Evolutionary conservation across 2,329 filamentous ascomycete genomes (phyloP).

Genomic region (Epichloe gansuensis): DNA sequence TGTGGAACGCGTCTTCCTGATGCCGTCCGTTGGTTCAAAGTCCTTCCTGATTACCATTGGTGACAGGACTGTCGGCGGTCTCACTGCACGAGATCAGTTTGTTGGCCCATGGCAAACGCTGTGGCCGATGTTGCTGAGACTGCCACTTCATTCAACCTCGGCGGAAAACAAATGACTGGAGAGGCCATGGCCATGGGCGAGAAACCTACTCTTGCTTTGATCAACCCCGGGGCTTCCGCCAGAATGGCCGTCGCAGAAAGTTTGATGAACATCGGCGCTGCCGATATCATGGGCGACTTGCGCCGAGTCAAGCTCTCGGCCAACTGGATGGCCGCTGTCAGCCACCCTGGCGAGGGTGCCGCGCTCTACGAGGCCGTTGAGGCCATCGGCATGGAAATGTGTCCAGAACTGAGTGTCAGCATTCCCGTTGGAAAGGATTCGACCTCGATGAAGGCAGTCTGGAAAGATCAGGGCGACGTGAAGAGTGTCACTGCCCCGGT

Average conservation of each 20-base stretch:
- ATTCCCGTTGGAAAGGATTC: constrained; percentile 98
- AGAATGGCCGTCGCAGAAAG: constrained; percentile 94
- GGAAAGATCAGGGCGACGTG: constrained; percentile 58
- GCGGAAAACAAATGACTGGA: constrained; percentile 58
- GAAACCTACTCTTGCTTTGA: constrained; percentile 76
- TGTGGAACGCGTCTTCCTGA: constrained; percentile 64
- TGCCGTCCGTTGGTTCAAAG: constrained; percentile 92
- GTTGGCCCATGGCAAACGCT: constrained; percentile 89
- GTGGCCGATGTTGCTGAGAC: constrained; percentile 92
- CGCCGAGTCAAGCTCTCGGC: constrained; percentile 77
- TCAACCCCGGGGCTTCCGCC: constrained; percentile 79
- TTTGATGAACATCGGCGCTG: constrained; percentile 83
- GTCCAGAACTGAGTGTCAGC: constrained; percentile 75
- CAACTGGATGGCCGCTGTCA: constrained; percentile 98
- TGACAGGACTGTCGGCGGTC: constrained; percentile 79
- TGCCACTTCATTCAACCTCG: constrained; percentile 59
- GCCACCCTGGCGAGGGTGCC: constrained; percentile 82
- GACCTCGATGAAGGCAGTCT: constrained; percentile 97
- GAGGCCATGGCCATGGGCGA: constrained; percentile 99
- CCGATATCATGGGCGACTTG: constrained; percentile 55
- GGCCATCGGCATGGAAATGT: constrained; percentile 85
- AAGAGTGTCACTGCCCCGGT: constrained; percentile 89
- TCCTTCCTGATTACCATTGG: constrained; percentile 95
- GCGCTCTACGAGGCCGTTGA: constrained; percentile 88
- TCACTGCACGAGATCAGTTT: constrained; percentile 85